Evolutionary conservation across 2,329 filamentous ascomycete genomes (phyloP).

Genomic region (Phoma herbarum): DNA sequence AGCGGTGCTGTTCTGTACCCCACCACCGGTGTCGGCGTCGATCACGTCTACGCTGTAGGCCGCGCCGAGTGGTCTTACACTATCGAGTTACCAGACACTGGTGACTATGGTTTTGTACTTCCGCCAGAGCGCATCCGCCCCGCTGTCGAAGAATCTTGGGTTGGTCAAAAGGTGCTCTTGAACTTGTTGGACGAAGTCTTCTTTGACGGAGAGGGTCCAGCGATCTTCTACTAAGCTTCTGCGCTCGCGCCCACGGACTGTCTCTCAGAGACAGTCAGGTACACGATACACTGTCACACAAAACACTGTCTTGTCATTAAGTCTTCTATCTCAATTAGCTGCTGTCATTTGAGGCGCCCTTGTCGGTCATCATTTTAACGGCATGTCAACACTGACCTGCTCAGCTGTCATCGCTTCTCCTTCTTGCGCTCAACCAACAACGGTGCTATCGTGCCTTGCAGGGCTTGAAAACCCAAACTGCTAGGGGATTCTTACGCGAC

Average conservation of each 20-base stretch:
- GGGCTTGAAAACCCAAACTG: too few relatives aligned
- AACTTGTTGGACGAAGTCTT: slow-evolving; percentile 39
- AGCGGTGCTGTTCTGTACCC: slow-evolving; percentile 68
- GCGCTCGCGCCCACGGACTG: background rate
- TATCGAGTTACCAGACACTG: slow-evolving; percentile 59
- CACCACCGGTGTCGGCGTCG: slow-evolving; percentile 56
- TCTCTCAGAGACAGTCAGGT: background rate
- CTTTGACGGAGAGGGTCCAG: slow-evolving; percentile 41
- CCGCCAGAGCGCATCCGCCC: slow-evolving; percentile 58
- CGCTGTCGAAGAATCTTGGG: slow-evolving; percentile 56
- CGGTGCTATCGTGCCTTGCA: too few relatives aligned
- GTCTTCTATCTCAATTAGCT: too few relatives aligned
- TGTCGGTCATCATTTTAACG: background rate
- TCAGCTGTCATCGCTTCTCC: background rate
- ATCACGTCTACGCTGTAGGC: slow-evolving; percentile 54
- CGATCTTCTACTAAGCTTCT: slow-evolving; percentile 15
- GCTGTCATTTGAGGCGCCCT: too few relatives aligned
- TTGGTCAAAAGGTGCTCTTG: slow-evolving; percentile 43
- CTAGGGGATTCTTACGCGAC: too few relatives aligned
- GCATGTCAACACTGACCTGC: background rate
- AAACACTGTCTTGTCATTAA: too few relatives aligned
- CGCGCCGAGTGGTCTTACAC: slow-evolving; percentile 56
- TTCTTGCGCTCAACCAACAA: background rate
- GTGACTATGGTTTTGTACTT: slow-evolving; percentile 58
- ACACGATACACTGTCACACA: background rate